A percentile compares a stretch with the other conserved stretches of the same genome.
Evolutionary conservation across 441 rosid genomes (phyloP).

Genomic region (Kokia cookei): DNA sequence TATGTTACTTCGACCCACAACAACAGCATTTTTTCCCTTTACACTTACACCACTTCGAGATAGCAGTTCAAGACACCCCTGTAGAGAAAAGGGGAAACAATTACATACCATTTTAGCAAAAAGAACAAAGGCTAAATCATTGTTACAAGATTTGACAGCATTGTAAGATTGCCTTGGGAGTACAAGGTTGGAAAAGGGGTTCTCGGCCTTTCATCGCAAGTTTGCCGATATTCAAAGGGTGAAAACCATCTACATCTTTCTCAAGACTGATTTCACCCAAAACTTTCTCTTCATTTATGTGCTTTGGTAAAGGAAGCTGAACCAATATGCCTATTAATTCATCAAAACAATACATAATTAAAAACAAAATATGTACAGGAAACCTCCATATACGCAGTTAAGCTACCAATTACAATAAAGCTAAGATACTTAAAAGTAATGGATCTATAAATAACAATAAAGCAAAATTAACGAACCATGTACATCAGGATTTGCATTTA

Average conservation of each 20-base stretch:
- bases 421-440: not conserved
- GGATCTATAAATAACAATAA: not conserved
- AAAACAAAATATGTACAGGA: not conserved
- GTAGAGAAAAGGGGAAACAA: conserved; percentile 4
- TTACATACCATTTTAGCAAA: not conserved
- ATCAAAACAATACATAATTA: not conserved
- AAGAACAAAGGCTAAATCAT: not conserved
- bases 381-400: not conserved
- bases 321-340: conserved; percentile 66
- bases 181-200: conserved; percentile 87
- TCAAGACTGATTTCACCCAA: conserved; percentile 65
- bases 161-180: conserved; percentile 66
- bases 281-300: conserved; percentile 83
- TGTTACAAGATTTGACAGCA: not conserved
- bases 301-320: conserved; percentile 87
- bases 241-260: conserved; percentile 96
- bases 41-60: conserved; percentile 60
- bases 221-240: conserved; percentile 91
- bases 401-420: not conserved
- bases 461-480: conserved; percentile 47
- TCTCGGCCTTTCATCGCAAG: conserved; percentile 98
- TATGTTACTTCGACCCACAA: conserved; percentile 90
- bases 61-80: conserved; percentile 90
- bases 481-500: conserved; percentile 67
- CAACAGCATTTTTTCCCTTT: conserved; percentile 80